A percentile compares a stretch with the other conserved stretches of the same genome.
These are phyloP conservation scores for Rhododendron molle DNA, from an alignment of 148 eudicot genomes.

Conservation along the genomic window DNA sequence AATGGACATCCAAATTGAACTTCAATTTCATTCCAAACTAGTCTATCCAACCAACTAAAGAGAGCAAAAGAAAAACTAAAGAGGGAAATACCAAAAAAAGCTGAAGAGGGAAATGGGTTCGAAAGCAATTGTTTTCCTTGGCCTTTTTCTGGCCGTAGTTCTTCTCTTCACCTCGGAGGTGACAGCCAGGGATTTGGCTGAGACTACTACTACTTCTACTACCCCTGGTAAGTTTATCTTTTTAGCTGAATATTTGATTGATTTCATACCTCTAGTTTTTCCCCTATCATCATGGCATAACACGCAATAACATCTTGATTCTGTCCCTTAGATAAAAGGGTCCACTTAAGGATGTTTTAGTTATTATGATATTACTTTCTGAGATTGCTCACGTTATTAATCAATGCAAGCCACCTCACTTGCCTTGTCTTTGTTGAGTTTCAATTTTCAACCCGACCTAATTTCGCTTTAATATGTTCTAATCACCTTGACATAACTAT, in stretches of 20 bases:
- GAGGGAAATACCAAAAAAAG: no score
- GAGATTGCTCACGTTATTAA: no score
- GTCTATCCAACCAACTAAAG: background rate
- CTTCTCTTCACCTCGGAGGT: background rate
- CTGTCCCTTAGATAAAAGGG: no score
- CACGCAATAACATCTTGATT: no score
- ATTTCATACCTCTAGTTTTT: no score
- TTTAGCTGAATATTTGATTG: background rate
- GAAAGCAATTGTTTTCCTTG: background rate
- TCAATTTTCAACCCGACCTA: no score
- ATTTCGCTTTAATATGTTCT: background rate
- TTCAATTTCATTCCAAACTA: background rate
- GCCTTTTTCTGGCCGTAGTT: background rate
- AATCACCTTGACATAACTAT: background rate
- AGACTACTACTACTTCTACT: background rate
- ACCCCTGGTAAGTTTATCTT: background rate
- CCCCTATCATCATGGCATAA: background rate
- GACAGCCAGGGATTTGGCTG: background rate
- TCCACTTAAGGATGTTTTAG: no score
- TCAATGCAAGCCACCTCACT: no score
- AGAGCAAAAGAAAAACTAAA: background rate
- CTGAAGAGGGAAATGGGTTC: no score
- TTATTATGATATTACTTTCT: no score
- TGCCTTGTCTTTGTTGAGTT: no score
- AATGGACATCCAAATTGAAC: background rate